These are phyloP conservation scores for Filobasidium wieringae DNA, from an alignment of 768 basidiomycete genomes.

Conservation along the genomic window DNA sequence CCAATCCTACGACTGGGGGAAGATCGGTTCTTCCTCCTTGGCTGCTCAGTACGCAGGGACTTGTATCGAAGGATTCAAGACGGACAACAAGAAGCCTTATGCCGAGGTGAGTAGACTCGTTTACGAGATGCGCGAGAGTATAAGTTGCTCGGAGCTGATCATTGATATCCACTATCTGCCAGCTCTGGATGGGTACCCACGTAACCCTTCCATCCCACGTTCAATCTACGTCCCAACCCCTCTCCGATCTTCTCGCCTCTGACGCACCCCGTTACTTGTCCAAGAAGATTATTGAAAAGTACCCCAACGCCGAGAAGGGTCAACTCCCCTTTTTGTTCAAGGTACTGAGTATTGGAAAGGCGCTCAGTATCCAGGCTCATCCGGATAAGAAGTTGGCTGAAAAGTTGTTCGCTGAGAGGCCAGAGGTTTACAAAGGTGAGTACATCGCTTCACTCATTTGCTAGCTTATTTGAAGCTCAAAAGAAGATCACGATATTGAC, in stretches of 20 bases:
- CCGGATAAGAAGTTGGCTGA: slow-evolving; percentile 76
- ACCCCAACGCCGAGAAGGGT: slow-evolving; percentile 50
- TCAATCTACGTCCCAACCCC: slow-evolving; percentile 43
- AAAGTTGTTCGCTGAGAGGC: slow-evolving; percentile 53
- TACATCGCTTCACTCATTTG: slow-evolving; percentile 14
- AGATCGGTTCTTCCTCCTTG: slow-evolving; percentile 62
- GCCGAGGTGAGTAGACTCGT: slow-evolving; percentile 59
- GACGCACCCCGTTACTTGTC: slow-evolving; percentile 62
- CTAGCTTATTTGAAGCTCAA: background rate
- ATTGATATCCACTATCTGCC: background rate
- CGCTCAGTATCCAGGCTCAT: slow-evolving; percentile 82
- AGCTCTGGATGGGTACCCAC: slow-evolving; percentile 99
- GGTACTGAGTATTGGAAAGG: slow-evolving; percentile 76
- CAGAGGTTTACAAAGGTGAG: slow-evolving; percentile 83
- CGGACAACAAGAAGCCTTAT: slow-evolving; percentile 66
- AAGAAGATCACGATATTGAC: background rate
- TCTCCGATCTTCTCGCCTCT: slow-evolving; percentile 51
- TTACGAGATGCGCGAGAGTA: background rate
- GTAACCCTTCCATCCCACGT: slow-evolving; percentile 56
- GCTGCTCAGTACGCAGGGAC: slow-evolving; percentile 73
- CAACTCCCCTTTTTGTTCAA: slow-evolving; percentile 88
- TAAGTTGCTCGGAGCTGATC: slow-evolving; percentile 6
- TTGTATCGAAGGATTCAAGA: slow-evolving; percentile 51
- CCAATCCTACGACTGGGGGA: slow-evolving; percentile 94
- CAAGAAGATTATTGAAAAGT: slow-evolving; percentile 40